These are phyloP conservation scores for Fusarium secorum DNA, from an alignment of 2,329 filamentous ascomycete genomes.

Conservation along the genomic window DNA sequence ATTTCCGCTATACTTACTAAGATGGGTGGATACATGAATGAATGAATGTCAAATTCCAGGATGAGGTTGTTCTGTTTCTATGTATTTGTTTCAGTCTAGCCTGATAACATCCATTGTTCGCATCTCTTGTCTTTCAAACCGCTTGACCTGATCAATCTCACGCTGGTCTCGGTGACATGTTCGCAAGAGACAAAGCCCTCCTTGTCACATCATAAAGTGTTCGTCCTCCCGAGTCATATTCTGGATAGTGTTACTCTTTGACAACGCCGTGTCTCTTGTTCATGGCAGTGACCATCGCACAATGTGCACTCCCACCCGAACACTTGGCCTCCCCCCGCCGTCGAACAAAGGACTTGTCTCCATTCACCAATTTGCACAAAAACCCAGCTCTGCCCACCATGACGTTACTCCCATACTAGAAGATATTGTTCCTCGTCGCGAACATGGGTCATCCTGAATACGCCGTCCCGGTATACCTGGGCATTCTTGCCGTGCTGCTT, in stretches of 20 bases:
- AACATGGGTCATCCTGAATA: slow-evolving; percentile 32
- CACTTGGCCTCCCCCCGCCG: slow-evolving; percentile 5
- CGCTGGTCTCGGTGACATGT: slow-evolving; percentile 24
- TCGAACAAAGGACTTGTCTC: slow-evolving; percentile 6
- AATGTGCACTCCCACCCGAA: slow-evolving; percentile 27
- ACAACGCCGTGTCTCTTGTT: slow-evolving; percentile 29
- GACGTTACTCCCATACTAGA: not conserved
- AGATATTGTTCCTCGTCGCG: not conserved
- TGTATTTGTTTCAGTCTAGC: slow-evolving; percentile 14
- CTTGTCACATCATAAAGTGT: slow-evolving; percentile 14
- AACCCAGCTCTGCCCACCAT: not conserved
- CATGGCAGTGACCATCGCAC: slow-evolving; percentile 26
- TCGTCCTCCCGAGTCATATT: slow-evolving; percentile 16
- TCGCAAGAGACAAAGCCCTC: slow-evolving; percentile 1
- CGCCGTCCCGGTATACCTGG: slow-evolving; percentile 31
- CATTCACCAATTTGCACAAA: slow-evolving; percentile 3
- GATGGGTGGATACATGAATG: not conserved
- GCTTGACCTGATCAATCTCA: not conserved
- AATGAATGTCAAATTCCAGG: not conserved
- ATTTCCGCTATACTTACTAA: slow-evolving; percentile 50
- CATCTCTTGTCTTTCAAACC: not conserved
- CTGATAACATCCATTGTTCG: slow-evolving; percentile 12
- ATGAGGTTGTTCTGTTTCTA: not conserved
- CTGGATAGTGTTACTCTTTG: slow-evolving; percentile 27
- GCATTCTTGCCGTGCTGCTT: slow-evolving; percentile 22